These are phyloP conservation scores for Manihot esculenta DNA, from an alignment of 441 rosid genomes.

Conservation along the genomic window DNA sequence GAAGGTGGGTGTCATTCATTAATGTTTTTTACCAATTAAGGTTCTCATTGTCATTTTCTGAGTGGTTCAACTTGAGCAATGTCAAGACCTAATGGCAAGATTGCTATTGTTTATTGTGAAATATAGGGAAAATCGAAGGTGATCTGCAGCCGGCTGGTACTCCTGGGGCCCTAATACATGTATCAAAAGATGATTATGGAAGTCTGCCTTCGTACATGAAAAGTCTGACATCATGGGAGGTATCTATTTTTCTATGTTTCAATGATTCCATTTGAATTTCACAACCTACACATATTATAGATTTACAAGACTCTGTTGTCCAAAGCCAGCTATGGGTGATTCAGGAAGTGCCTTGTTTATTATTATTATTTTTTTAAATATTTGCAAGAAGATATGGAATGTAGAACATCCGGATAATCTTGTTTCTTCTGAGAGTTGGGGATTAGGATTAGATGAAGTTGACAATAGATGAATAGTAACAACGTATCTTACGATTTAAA, in stretches of 20 bases:
- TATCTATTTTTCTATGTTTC: constrained; percentile 22
- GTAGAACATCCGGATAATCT: too few species aligned
- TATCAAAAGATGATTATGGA: constrained; percentile 56
- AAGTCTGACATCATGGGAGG: constrained; percentile 86
- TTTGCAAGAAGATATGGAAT: too few species aligned
- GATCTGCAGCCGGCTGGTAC: constrained; percentile 27
- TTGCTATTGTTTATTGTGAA: constrained; percentile 7
- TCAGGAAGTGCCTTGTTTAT: not conserved
- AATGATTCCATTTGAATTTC: not conserved
- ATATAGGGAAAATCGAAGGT: constrained; percentile 32
- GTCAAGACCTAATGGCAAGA: not conserved
- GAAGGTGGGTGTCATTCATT: constrained; percentile 41
- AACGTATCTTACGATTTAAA: too few species aligned
- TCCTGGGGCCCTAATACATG: constrained; percentile 30
- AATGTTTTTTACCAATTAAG: not conserved
- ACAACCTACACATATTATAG: not conserved
- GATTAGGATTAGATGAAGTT: too few species aligned
- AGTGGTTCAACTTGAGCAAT: not conserved
- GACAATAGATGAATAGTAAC: too few species aligned
- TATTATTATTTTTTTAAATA: too few species aligned
- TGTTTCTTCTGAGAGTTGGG: too few species aligned
- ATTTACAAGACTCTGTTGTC: not conserved
- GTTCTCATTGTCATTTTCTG: constrained; percentile 10
- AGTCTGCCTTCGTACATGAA: constrained; percentile 73
- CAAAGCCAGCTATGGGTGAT: not conserved